Evolutionary conservation across 345 rosid species (phyloP).

Genomic region (Dimocarpus longan): DNA sequence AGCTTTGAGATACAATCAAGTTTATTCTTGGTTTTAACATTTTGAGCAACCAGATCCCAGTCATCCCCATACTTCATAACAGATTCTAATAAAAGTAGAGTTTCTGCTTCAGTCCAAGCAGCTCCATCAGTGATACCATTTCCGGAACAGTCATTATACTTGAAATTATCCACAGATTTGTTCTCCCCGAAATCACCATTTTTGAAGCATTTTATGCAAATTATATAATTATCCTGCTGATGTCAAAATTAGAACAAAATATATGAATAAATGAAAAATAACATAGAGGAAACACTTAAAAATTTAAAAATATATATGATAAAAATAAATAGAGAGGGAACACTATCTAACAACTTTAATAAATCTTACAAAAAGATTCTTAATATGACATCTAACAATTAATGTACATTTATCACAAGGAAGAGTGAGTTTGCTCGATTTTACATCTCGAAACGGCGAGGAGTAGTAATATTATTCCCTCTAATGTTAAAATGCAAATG

Average conservation of each 20-base stretch:
- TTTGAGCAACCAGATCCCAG: conserved; percentile 90
- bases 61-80: conserved; percentile 77
- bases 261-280: neutral
- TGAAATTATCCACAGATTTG: conserved; percentile 59
- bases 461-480: neutral
- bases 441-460: neutral
- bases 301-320: neutral
- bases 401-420: neutral
- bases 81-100: conserved; percentile 76
- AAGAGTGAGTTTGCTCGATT: neutral
- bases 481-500: neutral
- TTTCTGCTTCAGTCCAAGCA: conserved; percentile 89
- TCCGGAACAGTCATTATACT: conserved; percentile 37
- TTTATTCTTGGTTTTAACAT: conserved; percentile 71
- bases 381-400: neutral
- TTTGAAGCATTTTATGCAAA: conserved; percentile 69
- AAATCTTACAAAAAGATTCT: neutral
- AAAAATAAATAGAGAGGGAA: neutral
- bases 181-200: conserved; percentile 63
- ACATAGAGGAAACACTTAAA: neutral
- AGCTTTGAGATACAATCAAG: conserved; percentile 82
- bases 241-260: neutral
- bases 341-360: neutral
- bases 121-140: conserved; percentile 31
- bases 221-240: conserved; percentile 47